These are phyloP conservation scores for Penicillium hordei DNA, from an alignment of 2,329 filamentous ascomycete species.

Conservation along the genomic window DNA sequence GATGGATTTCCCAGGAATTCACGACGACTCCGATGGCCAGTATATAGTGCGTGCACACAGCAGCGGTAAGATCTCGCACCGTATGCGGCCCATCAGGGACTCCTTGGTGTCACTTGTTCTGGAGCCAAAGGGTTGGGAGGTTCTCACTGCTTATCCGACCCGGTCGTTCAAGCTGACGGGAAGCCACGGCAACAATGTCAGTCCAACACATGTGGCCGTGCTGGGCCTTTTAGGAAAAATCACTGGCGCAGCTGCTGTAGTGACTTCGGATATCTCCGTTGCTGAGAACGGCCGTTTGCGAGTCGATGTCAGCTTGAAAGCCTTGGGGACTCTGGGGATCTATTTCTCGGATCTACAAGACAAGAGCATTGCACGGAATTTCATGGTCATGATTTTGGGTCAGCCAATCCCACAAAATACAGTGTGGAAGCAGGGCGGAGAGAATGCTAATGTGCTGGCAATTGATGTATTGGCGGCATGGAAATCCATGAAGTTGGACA, in stretches of 20 bases:
- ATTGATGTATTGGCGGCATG: constrained; percentile 77
- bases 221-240: constrained; percentile 84
- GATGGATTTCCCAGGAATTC: constrained; percentile 69
- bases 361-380: constrained; percentile 61
- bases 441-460: constrained; percentile 64
- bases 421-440: constrained; percentile 53
- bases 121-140: constrained; percentile 70
- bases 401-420: constrained; percentile 66
- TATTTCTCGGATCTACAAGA: constrained; percentile 70
- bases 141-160: constrained; percentile 72
- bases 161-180: constrained; percentile 50
- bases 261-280: constrained; percentile 60
- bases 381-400: constrained; percentile 74
- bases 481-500: constrained; percentile 67
- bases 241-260: constrained; percentile 78
- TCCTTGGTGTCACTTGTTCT: constrained; percentile 64
- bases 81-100: constrained; percentile 36
- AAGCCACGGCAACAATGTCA: constrained; percentile 35
- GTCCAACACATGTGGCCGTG: constrained; percentile 56
- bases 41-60: constrained; percentile 76
- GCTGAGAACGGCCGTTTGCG: constrained; percentile 61
- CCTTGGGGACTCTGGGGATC: constrained; percentile 68
- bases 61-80: constrained; percentile 58
- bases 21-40: constrained; percentile 45
- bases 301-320: constrained; percentile 72